A percentile compares a stretch with the other conserved stretches of the same genome.
These are phyloP conservation scores for Candida coquimbonensis DNA, from an alignment of 805 yeast genomes.

Conservation along the genomic window DNA sequence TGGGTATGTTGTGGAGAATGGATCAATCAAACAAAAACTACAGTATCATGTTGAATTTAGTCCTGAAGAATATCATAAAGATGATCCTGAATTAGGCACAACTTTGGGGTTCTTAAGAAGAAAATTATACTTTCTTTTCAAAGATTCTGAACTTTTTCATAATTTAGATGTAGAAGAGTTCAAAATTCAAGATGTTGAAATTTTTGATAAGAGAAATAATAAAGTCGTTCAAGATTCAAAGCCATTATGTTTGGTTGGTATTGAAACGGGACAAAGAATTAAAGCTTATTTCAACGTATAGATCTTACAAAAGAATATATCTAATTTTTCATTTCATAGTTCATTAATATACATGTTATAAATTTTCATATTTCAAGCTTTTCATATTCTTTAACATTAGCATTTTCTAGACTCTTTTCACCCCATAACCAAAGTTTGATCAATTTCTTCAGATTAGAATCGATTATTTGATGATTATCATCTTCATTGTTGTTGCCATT, in stretches of 20 bases:
- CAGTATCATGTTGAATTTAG: constrained; percentile 70
- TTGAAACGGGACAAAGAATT: constrained; percentile 46
- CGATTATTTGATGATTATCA: constrained; percentile 9
- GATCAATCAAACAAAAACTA: constrained; percentile 24
- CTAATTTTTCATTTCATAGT: too few species aligned
- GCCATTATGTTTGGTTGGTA: constrained; percentile 43
- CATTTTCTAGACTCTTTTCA: constrained; percentile 24
- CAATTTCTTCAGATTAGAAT: constrained; percentile 41
- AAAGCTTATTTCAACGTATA: constrained; percentile 21
- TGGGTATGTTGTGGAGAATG: constrained; percentile 33
- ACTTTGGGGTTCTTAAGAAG: constrained; percentile 54
- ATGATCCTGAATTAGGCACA: constrained; percentile 65
- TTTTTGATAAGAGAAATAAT: constrained; percentile 27
- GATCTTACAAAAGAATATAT: not conserved
- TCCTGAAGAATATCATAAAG: constrained; percentile 61
- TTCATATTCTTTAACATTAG: not conserved
- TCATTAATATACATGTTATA: not conserved
- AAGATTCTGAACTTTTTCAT: constrained; percentile 32
- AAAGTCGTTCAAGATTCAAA: constrained; percentile 33
- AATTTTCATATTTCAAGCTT: constrained; percentile 1
- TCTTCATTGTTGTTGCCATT: not conserved
- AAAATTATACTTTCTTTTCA: constrained; percentile 49
- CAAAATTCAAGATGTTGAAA: constrained; percentile 27
- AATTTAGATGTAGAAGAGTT: constrained; percentile 15
- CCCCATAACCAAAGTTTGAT: constrained; percentile 60